Base-by-base conservation (phyloP, 2,329 filamentous ascomycete species). In the Arthroderma sp. region DNA sequence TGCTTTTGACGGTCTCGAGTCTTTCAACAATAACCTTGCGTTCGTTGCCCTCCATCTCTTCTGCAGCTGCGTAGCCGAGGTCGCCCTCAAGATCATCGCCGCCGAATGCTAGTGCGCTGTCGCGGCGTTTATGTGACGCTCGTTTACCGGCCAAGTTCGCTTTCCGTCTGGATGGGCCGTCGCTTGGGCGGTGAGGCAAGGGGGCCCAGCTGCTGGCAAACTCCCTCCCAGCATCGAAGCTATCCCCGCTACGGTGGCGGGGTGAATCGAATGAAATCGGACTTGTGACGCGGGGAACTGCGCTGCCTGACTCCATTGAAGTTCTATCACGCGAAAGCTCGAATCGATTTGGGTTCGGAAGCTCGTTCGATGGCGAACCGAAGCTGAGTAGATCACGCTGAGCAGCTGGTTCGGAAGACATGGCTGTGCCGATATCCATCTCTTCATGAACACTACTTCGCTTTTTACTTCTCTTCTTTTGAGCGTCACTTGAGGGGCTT, bases 21-120 rank as follows among this genome's bases (percentile, higher is more conserved):
- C 91, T 74, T 71, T 98, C 91, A 40, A 98, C 88, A 70, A 98
- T 96, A 40, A 98, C 91, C 65, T 91, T 94, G 56, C 88, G 77
- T 61, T 83, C 80, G 57, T 87, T 85, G 8, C 85, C 85, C 64
- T 96, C 91, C 77, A 94, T 86, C 28, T 86, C 91, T 61, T 89
- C 86, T 0, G 91, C 91, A 1, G 88, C 89, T 7, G 88, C 86
- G 65, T 94, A 98, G 6, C 91, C 91, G 29, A 98, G 68, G 64
- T 98, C 91, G 1, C 91, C 91, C 56, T 94, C 88, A 5, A 87
- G 71, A 54, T 93, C 84, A 54, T 87, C 84, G 42, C 80, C 78
- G 48, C 80, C 75, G 48, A 77, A 72, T 55, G 66, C 67, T 59
- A 69, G 60, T 42, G 65, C 60, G 39, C 59, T 58, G 41, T 61